Percentiles rank a stretch among this genome's conserved stretches.
phyloP scores from a whole-genome alignment of 768 basidiomycete genomes.

The Leccinum subgranulosum region DNA sequence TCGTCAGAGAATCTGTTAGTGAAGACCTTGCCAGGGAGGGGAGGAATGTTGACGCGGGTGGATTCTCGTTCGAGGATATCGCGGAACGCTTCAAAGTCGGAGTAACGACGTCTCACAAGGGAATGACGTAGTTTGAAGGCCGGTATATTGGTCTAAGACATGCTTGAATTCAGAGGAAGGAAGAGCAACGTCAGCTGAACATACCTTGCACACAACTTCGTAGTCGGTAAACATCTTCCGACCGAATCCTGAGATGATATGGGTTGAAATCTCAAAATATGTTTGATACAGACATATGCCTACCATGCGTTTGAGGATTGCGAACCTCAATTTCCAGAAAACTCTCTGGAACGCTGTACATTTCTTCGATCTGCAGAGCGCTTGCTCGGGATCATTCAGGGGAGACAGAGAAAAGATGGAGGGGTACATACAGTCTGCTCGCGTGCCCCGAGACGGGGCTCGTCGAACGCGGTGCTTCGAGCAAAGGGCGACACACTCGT shows the following conservation, averaged over 20 bases:
- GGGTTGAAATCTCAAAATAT: background rate
- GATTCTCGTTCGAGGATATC: conserved; percentile 97
- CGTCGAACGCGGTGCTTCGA: conserved; percentile 56
- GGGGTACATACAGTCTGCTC: conserved; percentile 52
- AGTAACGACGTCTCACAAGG: conserved; percentile 82
- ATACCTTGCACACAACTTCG: conserved; percentile 94
- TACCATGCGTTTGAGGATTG: conserved; percentile 96
- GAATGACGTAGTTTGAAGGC: conserved; percentile 98
- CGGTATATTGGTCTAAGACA: conserved; percentile 88
- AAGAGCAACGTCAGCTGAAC: background rate
- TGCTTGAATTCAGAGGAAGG: conserved; percentile 3
- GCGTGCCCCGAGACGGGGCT: conserved; percentile 44
- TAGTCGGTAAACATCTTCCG: conserved; percentile 99
- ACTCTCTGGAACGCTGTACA: conserved; percentile 97
- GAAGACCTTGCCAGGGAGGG: conserved; percentile 97
- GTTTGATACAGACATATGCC: background rate
- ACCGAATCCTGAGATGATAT: conserved; percentile 63
- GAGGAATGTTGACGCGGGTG: conserved; percentile 95
- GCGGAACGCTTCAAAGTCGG: conserved; percentile 94
- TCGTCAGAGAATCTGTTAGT: conserved; percentile 98
- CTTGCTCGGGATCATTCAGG: conserved; percentile 35
- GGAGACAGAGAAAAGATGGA: conserved; percentile 2
- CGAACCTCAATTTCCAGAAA: conserved; percentile 97
- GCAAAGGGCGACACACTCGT: conserved; percentile 55
- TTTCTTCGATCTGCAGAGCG: conserved; percentile 81